A percentile compares a stretch with the other conserved stretches of the same genome.
These are phyloP conservation scores for Diplodia seriata DNA, from an alignment of 2,329 filamentous ascomycete species.

Conservation along the genomic window DNA sequence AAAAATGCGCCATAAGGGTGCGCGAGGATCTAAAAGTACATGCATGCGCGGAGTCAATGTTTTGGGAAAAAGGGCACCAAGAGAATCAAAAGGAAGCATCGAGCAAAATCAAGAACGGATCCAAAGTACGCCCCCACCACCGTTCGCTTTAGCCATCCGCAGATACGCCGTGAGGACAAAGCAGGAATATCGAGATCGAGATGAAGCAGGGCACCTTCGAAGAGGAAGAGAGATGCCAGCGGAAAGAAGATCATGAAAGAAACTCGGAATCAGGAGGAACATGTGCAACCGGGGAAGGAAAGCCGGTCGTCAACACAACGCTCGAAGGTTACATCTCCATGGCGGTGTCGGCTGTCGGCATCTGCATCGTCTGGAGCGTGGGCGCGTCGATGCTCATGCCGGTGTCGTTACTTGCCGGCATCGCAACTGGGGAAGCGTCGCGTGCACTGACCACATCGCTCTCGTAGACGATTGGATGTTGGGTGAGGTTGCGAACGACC, in stretches of 20 bases:
- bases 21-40: constrained; percentile 31
- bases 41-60: constrained; percentile 32
- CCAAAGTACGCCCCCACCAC: constrained; percentile 27
- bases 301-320: background rate
- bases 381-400: constrained; percentile 32
- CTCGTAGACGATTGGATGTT: constrained; percentile 32
- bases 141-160: constrained; percentile 22
- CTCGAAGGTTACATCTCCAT: constrained; percentile 28
- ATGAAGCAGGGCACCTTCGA: constrained; percentile 22
- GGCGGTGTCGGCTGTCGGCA: constrained; percentile 21
- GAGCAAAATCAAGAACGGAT: constrained; percentile 26
- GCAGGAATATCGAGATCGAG: constrained; percentile 27
- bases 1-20: constrained; percentile 19
- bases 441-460: constrained; percentile 31
- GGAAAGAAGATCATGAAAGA: constrained; percentile 9
- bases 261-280: constrained; percentile 11
- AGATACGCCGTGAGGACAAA: constrained; percentile 28
- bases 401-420: constrained; percentile 25
- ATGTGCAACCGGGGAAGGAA: constrained; percentile 10
- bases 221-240: constrained; percentile 17
- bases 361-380: constrained; percentile 11
- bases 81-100: constrained; percentile 25
- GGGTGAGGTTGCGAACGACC: constrained; percentile 32
- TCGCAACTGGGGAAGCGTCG: constrained; percentile 20
- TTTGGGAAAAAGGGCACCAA: constrained; percentile 27